Conservation (phyloP, 2,329 filamentous ascomycete genomes). For the Cercospora zeina region DNA sequence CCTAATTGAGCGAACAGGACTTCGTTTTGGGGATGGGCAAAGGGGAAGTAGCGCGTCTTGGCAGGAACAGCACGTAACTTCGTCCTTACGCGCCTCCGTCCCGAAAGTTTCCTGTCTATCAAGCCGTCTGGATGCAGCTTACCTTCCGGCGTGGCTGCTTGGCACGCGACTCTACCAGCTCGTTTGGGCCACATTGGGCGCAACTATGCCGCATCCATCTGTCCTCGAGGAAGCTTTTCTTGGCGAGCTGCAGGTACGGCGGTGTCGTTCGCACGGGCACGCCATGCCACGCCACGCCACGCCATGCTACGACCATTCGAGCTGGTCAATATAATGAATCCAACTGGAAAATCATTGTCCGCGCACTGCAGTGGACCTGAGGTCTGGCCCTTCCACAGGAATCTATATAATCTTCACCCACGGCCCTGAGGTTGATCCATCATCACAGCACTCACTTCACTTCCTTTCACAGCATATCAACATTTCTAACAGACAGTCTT, state of each 20-base stretch:
- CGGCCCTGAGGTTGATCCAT: neutral
- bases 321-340: conserved; percentile 1
- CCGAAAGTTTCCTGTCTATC: conserved; percentile 5
- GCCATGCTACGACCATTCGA: conserved; percentile 4
- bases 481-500: neutral
- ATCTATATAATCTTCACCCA: neutral
- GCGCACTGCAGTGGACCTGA: neutral
- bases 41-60: conserved; percentile 4
- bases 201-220: conserved; percentile 2
- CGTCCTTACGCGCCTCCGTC: neutral
- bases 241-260: neutral
- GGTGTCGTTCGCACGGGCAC: conserved; percentile 7
- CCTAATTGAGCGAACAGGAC: neutral
- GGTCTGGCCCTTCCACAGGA: neutral
- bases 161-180: neutral
- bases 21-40: neutral
- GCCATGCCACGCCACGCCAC: neutral
- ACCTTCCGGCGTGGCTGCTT: neutral
- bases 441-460: neutral
- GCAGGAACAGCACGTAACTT: conserved; percentile 2
- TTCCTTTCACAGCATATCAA: neutral
- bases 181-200: neutral
- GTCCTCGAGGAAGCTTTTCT: neutral
- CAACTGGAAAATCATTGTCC: neutral
- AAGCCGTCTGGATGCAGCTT: neutral